Evolutionary conservation across 2,329 filamentous ascomycete genomes (phyloP).

Genomic region (Paracoccidioides brasiliensis): DNA sequence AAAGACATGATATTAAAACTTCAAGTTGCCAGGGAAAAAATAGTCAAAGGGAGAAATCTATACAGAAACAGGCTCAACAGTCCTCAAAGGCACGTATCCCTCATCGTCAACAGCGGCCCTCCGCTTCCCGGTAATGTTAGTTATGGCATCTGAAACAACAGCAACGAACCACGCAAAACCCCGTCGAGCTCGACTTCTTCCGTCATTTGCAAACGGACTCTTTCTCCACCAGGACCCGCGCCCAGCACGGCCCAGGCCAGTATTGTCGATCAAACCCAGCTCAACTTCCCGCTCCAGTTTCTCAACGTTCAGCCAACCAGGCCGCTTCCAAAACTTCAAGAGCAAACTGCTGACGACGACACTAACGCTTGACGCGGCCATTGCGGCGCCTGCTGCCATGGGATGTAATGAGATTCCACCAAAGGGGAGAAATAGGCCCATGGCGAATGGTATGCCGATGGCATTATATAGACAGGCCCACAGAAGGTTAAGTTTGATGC

Average conservation of each 20-base stretch:
- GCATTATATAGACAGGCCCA: slow-evolving; percentile 94
- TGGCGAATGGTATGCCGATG: slow-evolving; percentile 84
- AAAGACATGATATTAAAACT: background rate
- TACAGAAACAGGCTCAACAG: slow-evolving; percentile 27
- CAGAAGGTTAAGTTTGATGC: slow-evolving; percentile 84
- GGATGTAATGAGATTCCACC: slow-evolving; percentile 73
- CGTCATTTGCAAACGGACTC: slow-evolving; percentile 10
- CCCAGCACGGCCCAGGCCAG: slow-evolving; percentile 8
- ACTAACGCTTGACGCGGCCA: slow-evolving; percentile 81
- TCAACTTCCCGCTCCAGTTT: slow-evolving; percentile 45
- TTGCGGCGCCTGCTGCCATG: slow-evolving; percentile 87
- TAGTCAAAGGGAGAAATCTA: background rate
- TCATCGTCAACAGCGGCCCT: slow-evolving; percentile 18
- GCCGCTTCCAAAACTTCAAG: slow-evolving; percentile 74
- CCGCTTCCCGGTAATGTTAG: slow-evolving; percentile 17
- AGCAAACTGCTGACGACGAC: slow-evolving; percentile 76
- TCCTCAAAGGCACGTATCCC: slow-evolving; percentile 35
- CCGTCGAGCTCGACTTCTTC: background rate
- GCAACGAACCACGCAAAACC: slow-evolving; percentile 13
- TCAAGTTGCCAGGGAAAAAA: background rate
- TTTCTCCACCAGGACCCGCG: slow-evolving; percentile 22
- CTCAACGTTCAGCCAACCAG: slow-evolving; percentile 71
- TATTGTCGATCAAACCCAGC: slow-evolving; percentile 15
- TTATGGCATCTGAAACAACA: slow-evolving; percentile 16
- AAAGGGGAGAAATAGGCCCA: slow-evolving; percentile 88